Evolutionary conservation across 345 rosid species (phyloP).

Genomic region (Tarenaya hassleriana): DNA sequence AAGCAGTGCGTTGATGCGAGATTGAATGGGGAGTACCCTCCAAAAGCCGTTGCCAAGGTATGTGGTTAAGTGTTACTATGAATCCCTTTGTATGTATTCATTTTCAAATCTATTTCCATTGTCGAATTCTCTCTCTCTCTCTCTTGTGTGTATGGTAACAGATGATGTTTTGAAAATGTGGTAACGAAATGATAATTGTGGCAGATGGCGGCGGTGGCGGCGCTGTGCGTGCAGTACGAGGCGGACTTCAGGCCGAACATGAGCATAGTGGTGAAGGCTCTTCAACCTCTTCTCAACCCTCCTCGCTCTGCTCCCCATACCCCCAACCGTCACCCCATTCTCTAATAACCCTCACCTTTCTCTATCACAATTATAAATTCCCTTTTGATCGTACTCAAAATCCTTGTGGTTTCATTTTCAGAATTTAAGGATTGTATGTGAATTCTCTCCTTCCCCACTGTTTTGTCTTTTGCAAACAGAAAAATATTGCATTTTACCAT

Average conservation of each 20-base stretch:
- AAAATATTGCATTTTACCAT: too few species aligned
- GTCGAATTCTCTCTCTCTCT: too few species aligned
- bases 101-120: too few species aligned
- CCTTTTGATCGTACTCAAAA: too few species aligned
- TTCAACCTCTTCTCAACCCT: conserved; percentile 65
- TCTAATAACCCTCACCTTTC: not conserved
- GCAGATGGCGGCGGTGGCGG: conserved; percentile 81
- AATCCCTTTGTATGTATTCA: not conserved
- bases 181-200: too few species aligned
- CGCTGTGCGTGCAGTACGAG: conserved; percentile 69
- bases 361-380: too few species aligned
- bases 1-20: conserved; percentile 68
- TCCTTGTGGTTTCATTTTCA: too few species aligned
- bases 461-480: too few species aligned
- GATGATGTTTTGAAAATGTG: too few species aligned
- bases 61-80: not conserved
- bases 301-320: conserved; percentile 41
- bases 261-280: conserved; percentile 82
- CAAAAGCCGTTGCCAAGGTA: conserved; percentile 82
- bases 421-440: too few species aligned
- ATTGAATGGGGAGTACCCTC: conserved; percentile 64
- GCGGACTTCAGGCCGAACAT: conserved; percentile 83
- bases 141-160: too few species aligned
- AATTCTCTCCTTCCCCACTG: too few species aligned
- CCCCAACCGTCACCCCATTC: conserved; percentile 23